Evolutionary conservation across 805 yeast genomes (phyloP).

Genomic region (Hanseniaspora guilliermondii): DNA sequence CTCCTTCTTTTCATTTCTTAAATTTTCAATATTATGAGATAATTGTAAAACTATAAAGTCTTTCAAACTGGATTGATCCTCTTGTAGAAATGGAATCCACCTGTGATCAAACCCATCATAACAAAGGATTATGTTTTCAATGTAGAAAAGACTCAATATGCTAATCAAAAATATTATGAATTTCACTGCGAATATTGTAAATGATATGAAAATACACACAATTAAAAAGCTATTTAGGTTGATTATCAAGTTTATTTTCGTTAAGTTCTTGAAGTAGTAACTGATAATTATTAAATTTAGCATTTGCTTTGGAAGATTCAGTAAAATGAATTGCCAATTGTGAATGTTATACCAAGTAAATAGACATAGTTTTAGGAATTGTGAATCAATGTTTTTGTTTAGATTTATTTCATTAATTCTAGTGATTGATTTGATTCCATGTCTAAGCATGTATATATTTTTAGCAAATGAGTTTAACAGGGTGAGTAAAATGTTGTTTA

Average conservation of each 20-base stretch:
- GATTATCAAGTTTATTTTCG: not conserved
- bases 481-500: not conserved
- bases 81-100: constrained; percentile 8
- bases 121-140: not conserved
- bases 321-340: constrained; percentile 7
- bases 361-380: constrained; percentile 3
- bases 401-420: not conserved
- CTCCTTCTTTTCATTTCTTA: not conserved
- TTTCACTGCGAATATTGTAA: not conserved
- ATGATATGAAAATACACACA: not conserved
- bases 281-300: not conserved
- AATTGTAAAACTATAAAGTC: not conserved
- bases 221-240: not conserved
- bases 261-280: not conserved
- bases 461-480: constrained; percentile 6
- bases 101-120: not conserved
- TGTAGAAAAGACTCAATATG: not conserved
- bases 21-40: not conserved
- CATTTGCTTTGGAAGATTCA: constrained; percentile 4
- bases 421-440: not conserved
- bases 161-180: not conserved
- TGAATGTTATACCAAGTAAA: constrained; percentile 8
- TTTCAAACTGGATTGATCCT: constrained; percentile 1
- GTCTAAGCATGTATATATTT: not conserved
- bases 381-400: not conserved